A percentile compares a stretch with the other conserved stretches of the same genome.
phyloP scores from a whole-genome alignment of 305 asterid species.

The Euphrasia arctica region DNA sequence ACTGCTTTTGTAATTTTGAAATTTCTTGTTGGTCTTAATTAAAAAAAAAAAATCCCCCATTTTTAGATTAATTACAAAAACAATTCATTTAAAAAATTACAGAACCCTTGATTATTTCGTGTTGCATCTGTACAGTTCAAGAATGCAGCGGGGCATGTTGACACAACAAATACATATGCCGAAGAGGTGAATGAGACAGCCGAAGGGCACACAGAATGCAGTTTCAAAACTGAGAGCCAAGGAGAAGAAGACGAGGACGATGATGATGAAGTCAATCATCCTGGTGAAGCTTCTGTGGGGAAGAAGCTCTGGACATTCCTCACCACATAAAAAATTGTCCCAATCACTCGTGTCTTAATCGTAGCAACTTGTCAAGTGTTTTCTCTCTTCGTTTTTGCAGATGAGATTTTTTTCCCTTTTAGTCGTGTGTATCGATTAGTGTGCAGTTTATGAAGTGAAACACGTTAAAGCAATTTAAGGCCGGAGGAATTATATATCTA shows the following conservation, averaged over 20 bases:
- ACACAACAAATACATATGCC: constrained; percentile 29
- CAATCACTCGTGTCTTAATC: constrained; percentile 18
- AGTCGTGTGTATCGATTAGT: constrained; percentile 41
- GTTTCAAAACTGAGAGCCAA: constrained; percentile 34
- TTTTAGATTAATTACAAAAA: neutral
- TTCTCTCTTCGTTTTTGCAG: constrained; percentile 6
- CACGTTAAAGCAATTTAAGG: constrained; percentile 29
- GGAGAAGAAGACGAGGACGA: constrained; percentile 41
- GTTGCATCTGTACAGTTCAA: constrained; percentile 39
- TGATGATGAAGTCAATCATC: constrained; percentile 63
- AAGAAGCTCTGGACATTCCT: constrained; percentile 95
- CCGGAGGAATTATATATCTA: constrained; percentile 3
- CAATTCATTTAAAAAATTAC: neutral
- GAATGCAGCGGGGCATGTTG: constrained; percentile 35
- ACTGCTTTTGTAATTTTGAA: too few species aligned
- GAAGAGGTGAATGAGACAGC: constrained; percentile 60
- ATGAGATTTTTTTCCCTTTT: constrained; percentile 26
- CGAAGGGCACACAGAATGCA: constrained; percentile 32
- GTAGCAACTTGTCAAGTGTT: constrained; percentile 26
- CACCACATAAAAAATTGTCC: constrained; percentile 51
- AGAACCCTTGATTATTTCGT: neutral
- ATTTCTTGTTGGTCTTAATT: too few species aligned
- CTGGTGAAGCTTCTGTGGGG: constrained; percentile 84
- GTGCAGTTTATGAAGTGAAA: constrained; percentile 28
- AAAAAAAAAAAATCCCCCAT: too few species aligned